These are phyloP conservation scores for Debaryomyces singareniensis DNA, from an alignment of 1,139 yeast species.

Conservation along the genomic window DNA sequence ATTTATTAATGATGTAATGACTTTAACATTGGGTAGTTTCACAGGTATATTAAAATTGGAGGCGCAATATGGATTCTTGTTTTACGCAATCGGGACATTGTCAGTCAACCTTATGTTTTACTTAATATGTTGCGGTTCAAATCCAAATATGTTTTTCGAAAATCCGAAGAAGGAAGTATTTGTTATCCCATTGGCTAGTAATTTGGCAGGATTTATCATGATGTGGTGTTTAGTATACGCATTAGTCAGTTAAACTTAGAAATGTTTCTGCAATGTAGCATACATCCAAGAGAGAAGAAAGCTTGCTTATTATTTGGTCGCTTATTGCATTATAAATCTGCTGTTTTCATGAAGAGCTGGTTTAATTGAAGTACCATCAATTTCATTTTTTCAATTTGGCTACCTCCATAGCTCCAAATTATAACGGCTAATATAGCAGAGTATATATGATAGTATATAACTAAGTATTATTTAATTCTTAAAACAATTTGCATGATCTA, in stretches of 20 bases:
- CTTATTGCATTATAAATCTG: no score
- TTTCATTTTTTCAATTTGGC: no score
- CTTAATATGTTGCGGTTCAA: conserved; percentile 32
- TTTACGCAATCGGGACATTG: conserved; percentile 48
- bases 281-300: no score
- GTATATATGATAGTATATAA: no score
- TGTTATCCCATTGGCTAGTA: conserved; percentile 48
- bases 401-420: no score
- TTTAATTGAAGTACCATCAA: no score
- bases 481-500: no score
- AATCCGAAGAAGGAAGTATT: conserved; percentile 53
- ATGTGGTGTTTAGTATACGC: conserved; percentile 84
- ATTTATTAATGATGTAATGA: conserved; percentile 57
- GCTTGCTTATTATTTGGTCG: no score
- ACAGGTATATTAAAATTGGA: conserved; percentile 72
- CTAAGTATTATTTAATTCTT: no score
- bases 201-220: conserved; percentile 67
- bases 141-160: conserved; percentile 42
- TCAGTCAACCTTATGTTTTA: conserved; percentile 39
- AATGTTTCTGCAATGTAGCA: no score
- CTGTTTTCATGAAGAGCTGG: no score
- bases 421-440: no score
- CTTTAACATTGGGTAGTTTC: conserved; percentile 60
- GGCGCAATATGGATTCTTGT: conserved; percentile 53
- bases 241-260: conserved; percentile 26